A percentile compares a stretch with the other conserved stretches of the same genome.
Conservation (phyloP, 2,329 filamentous ascomycete species). For the Fusarium temperatum region DNA sequence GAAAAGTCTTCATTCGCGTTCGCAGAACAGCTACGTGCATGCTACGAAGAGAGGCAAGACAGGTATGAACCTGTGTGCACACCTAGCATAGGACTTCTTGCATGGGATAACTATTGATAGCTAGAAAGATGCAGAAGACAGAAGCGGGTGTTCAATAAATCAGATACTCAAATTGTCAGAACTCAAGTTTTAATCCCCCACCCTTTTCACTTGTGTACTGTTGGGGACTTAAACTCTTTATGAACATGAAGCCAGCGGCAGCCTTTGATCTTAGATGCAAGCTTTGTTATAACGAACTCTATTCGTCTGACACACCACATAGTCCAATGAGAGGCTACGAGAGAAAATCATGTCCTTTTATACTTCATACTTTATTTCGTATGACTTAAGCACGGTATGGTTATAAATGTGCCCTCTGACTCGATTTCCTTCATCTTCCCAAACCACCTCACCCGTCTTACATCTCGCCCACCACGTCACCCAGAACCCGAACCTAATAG, state of each 20-base stretch:
- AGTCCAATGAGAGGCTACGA: neutral
- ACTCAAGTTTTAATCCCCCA: accelerated
- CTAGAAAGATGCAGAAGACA: neutral
- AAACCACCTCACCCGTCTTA: neutral
- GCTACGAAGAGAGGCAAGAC: neutral
- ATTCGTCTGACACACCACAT: neutral
- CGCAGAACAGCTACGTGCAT: accelerated
- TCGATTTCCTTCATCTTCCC: neutral
- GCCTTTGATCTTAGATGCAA: neutral
- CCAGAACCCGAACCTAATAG: neutral
- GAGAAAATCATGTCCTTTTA: neutral
- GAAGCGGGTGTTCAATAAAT: neutral
- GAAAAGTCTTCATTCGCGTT: neutral
- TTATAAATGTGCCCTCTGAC: neutral
- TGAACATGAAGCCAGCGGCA: neutral
- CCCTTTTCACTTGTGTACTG: neutral
- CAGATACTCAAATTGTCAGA: neutral
- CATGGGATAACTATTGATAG: neutral
- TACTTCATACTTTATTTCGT: neutral
- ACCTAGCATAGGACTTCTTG: neutral
- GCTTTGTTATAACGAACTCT: neutral
- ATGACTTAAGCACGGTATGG: too few relatives aligned
- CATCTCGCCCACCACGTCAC: neutral
- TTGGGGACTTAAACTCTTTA: neutral
- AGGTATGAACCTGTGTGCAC: neutral